Base-by-base conservation (phyloP, 495 filamentous ascomycete genomes). In the Aspergillus homomorphus region DNA sequence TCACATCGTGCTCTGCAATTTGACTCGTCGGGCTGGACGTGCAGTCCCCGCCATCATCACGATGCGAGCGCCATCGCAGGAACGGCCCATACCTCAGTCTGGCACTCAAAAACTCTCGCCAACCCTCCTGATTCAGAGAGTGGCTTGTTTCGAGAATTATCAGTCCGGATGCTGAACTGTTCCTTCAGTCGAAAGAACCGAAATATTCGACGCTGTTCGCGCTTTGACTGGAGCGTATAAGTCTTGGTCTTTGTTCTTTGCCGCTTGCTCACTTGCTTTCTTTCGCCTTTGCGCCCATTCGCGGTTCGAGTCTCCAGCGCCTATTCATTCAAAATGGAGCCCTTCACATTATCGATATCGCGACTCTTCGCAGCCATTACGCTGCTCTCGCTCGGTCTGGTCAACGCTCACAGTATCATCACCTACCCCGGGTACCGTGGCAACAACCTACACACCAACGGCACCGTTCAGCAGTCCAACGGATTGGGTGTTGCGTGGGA, bases 401-500 rank as follows among this genome's bases (percentile, higher is more conserved):
- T 80, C 28, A 77, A 85, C 19, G 89, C 94, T 45, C 94, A 99
- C 71, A 94, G 84, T 15, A 79, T 96, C 68, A 89, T 98, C 74
- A 87, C 87, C 59, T 99, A 98, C 67, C 95, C 95, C 1, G 90
- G 89, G 64, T 96, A 90, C 86, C 82, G 94, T 84, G 94, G 92
- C 62, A 88, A 99, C 77, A 98, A 96, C 69, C 82, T 98, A 43
- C 80, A 87, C 63, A 88, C 87, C 46, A 95, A 90, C 71, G 83
- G 83, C 5, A 82, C 83, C 3, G 63, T 83, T 52, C 64, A 60
- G 33, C 65, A 78, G 46, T 33, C 74, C 14, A 55, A 77, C 54
- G 75, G 82, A 44, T 65, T 83, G 30, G 76, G 76, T 62, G 66
- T 76, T 0, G 80, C 78, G n/a, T 70, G 66, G 63, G 71, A 65